Percentiles rank a stretch among this genome's conserved stretches.
Conservation (phyloP, 73 alveolate species). For the Paramecium caudatum region DNA sequence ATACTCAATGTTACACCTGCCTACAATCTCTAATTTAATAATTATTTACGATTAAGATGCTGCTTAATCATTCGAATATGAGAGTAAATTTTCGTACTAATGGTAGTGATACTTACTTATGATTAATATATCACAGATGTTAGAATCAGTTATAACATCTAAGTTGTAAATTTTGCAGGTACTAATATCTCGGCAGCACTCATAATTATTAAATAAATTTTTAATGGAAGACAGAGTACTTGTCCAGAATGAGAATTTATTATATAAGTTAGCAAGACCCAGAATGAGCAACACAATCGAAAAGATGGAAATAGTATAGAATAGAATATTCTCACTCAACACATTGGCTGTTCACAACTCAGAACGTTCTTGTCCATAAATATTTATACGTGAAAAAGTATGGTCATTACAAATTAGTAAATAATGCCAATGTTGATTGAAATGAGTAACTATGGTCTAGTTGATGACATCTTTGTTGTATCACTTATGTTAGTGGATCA, state of each 20-base stretch:
- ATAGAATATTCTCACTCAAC: neutral
- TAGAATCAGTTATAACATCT: slow-evolving; percentile 21
- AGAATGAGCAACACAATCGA: neutral
- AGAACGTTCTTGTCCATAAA: neutral
- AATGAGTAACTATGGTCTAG: neutral
- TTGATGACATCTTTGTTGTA: neutral
- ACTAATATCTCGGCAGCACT: slow-evolving; percentile 19
- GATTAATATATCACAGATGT: slow-evolving; percentile 55
- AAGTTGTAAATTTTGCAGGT: slow-evolving; percentile 54
- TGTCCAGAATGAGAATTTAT: no score
- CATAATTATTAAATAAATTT: slow-evolving; percentile 46
- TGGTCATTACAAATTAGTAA: neutral
- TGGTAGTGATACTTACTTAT: neutral
- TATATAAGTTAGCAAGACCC: no score
- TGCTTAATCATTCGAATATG: neutral
- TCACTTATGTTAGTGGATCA: neutral
- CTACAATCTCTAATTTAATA: slow-evolving; percentile 30
- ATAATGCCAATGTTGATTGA: slow-evolving; percentile 1
- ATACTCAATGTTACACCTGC: slow-evolving; percentile 48
- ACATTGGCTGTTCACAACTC: neutral
- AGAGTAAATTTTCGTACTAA: slow-evolving; percentile 40
- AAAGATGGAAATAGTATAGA: slow-evolving; percentile 29
- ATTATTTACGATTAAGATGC: neutral
- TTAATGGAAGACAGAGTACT: no score
- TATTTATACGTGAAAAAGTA: neutral